Conservation (phyloP, 2,329 filamentous ascomycete species). For the Fusarium sp. region DNA sequence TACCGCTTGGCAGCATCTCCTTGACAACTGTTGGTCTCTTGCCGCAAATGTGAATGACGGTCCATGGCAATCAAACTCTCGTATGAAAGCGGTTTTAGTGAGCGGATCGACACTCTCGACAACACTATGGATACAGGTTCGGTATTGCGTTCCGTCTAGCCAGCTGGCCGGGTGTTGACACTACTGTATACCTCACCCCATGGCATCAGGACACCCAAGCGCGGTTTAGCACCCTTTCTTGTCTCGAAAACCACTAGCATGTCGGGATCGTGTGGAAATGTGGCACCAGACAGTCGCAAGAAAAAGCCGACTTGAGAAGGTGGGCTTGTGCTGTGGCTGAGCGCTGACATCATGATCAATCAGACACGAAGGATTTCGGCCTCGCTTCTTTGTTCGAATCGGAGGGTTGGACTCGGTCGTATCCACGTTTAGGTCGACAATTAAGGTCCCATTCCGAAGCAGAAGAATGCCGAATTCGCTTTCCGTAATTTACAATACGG, state of each 20-base stretch:
- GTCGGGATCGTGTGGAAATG: constrained; percentile 18
- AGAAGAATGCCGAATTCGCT: neutral
- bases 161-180: constrained; percentile 18
- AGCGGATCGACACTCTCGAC: constrained; percentile 23
- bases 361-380: constrained; percentile 22
- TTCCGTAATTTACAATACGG: neutral
- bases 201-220: constrained; percentile 32
- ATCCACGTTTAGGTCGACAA: constrained; percentile 13
- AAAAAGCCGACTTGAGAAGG: constrained; percentile 28
- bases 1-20: constrained; percentile 5
- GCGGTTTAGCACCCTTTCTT: constrained; percentile 6
- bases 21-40: constrained; percentile 15
- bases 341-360: constrained; percentile 39
- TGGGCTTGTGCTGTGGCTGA: constrained; percentile 31
- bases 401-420: neutral
- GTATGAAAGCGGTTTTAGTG: constrained; percentile 9
- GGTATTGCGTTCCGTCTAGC: constrained; percentile 39
- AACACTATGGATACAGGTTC: constrained; percentile 20
- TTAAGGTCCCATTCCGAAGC: neutral
- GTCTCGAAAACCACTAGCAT: constrained; percentile 18
- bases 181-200: constrained; percentile 21
- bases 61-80: constrained; percentile 35
- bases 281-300: constrained; percentile 18
- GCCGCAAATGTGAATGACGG: constrained; percentile 12
- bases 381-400: constrained; percentile 31